Evolutionary conservation across 257 asterid genomes (phyloP).

Genomic region (Solanum piurae): DNA sequence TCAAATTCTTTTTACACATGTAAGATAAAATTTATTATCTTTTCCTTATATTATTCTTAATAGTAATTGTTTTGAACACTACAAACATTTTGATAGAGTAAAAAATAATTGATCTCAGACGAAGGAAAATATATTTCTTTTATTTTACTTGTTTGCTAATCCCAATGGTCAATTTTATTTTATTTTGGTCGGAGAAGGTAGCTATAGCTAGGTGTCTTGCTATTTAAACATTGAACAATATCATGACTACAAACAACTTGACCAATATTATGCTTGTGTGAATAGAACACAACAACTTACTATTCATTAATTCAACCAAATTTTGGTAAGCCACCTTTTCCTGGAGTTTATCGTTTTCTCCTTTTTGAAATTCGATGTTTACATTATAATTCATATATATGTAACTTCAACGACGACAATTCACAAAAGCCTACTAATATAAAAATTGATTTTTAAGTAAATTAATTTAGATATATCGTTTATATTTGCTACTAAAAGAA

Average conservation of each 20-base stretch:
- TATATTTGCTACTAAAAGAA: neutral
- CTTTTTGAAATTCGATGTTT: neutral
- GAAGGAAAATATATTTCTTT: neutral
- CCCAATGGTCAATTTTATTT: neutral
- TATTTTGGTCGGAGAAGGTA: neutral
- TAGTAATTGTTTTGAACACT: neutral
- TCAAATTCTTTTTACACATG: neutral
- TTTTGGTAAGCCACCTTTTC: neutral
- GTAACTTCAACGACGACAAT: neutral
- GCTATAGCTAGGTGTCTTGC: neutral
- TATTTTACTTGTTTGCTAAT: neutral
- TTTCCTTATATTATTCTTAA: too few species aligned
- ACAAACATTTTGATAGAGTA: neutral
- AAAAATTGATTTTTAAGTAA: neutral
- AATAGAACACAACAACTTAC: neutral
- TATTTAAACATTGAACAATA: neutral
- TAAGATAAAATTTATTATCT: neutral
- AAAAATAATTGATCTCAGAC: neutral
- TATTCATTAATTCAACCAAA: neutral
- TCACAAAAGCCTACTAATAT: neutral
- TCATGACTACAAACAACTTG: neutral
- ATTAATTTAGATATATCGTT: neutral
- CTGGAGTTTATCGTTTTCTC: neutral
- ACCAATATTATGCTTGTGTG: neutral
- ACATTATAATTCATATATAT: neutral